Percentiles rank a stretch among this genome's conserved stretches.
Conservation (phyloP, 2,329 filamentous ascomycete genomes). For the Raffaelea deltoideospora region DNA sequence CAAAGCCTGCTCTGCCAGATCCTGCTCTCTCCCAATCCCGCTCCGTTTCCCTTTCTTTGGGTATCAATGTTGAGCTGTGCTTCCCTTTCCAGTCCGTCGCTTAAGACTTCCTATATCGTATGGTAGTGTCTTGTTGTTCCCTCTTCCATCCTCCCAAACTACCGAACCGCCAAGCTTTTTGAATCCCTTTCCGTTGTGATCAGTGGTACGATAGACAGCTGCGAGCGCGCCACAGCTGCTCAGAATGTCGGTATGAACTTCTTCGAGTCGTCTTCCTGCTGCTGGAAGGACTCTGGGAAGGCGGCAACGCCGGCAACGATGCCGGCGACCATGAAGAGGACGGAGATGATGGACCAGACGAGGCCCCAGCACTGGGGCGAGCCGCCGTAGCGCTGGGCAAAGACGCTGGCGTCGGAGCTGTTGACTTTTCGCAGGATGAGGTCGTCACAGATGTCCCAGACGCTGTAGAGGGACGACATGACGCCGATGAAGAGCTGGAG, state of each 20-base stretch:
- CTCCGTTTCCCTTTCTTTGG: too few relatives aligned
- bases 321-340: slow-evolving; percentile 55
- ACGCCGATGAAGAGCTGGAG: slow-evolving; percentile 59
- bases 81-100: too few relatives aligned
- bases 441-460: slow-evolving; percentile 78
- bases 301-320: slow-evolving; percentile 66
- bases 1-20: too few relatives aligned
- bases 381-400: slow-evolving; percentile 62
- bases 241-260: slow-evolving; percentile 40
- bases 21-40: too few relatives aligned
- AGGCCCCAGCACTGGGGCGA: slow-evolving; percentile 71
- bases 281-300: slow-evolving; percentile 52
- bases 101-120: neutral
- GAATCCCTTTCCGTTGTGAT: too few relatives aligned
- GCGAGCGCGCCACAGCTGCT: neutral
- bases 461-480: slow-evolving; percentile 67
- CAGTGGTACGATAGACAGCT: neutral
- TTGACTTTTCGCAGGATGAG: slow-evolving; percentile 70
- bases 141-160: neutral
- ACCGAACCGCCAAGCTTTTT: too few relatives aligned
- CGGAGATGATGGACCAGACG: slow-evolving; percentile 59
- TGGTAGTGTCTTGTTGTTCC: neutral
- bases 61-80: too few relatives aligned
- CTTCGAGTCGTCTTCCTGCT: slow-evolving; percentile 55
- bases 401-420: slow-evolving; percentile 63